phyloP scores from a whole-genome alignment of 2,329 filamentous ascomycete genomes.

The Aspergillus quadrilineatus region DNA sequence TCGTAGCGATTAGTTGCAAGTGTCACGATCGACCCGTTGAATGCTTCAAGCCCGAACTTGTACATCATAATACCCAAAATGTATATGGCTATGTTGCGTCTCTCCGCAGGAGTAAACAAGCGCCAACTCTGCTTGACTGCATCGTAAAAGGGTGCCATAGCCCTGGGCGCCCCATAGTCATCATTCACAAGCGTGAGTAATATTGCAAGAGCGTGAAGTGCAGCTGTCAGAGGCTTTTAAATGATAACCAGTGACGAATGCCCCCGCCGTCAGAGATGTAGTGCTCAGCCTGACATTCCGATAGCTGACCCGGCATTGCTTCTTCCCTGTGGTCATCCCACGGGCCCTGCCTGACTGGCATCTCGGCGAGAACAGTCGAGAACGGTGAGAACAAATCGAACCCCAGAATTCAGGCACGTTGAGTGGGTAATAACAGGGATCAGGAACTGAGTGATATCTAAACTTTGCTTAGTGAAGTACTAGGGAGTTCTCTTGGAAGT shows the following conservation, averaged over 20 bases:
- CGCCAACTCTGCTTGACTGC: constrained; percentile 13
- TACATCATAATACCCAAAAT: constrained; percentile 19
- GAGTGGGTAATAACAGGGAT: background rate
- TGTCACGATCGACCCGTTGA: constrained; percentile 18
- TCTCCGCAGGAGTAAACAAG: constrained; percentile 15
- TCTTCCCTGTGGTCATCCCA: constrained; percentile 2
- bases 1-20: constrained; percentile 20
- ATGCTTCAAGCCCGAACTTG: constrained; percentile 19
- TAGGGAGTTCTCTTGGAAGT: constrained; percentile 1
- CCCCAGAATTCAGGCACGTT: constrained; percentile 8
- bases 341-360: constrained; percentile 1
- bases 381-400: constrained; percentile 9
- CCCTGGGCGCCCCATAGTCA: constrained; percentile 10
- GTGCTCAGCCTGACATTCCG: background rate
- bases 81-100: constrained; percentile 15
- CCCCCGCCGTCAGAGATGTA: background rate
- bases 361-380: constrained; percentile 7
- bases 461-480: constrained; percentile 2
- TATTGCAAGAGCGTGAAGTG: background rate
- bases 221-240: background rate
- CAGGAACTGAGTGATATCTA: background rate
- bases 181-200: background rate
- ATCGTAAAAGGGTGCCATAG: constrained; percentile 16
- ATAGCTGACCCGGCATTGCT: background rate
- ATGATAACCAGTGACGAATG: constrained; percentile 5